These are phyloP conservation scores for Wickerhamiella brachini DNA, from an alignment of 805 yeast genomes.

Conservation along the genomic window DNA sequence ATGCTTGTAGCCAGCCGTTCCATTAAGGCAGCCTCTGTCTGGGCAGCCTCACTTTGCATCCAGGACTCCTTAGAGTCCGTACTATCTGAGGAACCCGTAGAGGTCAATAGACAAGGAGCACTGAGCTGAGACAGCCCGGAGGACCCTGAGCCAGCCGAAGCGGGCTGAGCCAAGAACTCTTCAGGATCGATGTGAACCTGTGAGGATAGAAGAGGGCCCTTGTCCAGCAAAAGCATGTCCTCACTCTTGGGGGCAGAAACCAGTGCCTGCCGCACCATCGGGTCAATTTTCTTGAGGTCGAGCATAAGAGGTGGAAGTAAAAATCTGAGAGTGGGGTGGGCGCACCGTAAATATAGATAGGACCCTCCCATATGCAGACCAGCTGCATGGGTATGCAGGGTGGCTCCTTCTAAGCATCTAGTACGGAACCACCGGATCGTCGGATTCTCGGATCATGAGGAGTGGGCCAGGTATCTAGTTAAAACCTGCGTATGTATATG, in stretches of 20 bases:
- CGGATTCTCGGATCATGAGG: too few relatives aligned
- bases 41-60: neutral
- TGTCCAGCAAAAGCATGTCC: neutral
- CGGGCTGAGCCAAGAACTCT: too few relatives aligned
- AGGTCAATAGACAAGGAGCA: too few relatives aligned
- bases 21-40: neutral
- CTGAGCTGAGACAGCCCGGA: too few relatives aligned
- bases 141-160: too few relatives aligned
- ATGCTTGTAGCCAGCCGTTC: neutral
- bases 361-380: neutral
- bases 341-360: neutral
- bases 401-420: neutral
- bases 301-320: neutral
- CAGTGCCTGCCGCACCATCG: neutral
- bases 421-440: too few relatives aligned
- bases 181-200: neutral
- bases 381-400: neutral
- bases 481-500: too few relatives aligned
- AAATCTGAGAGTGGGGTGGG: neutral
- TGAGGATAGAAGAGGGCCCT: neutral
- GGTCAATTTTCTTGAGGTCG: neutral
- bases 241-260: neutral
- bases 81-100: too few relatives aligned
- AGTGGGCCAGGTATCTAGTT: too few relatives aligned
- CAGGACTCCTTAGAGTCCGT: neutral